A percentile compares a stretch with the other conserved stretches of the same genome.
Conservation (phyloP, 2,329 filamentous ascomycete species). For the Xylaria sp. region DNA sequence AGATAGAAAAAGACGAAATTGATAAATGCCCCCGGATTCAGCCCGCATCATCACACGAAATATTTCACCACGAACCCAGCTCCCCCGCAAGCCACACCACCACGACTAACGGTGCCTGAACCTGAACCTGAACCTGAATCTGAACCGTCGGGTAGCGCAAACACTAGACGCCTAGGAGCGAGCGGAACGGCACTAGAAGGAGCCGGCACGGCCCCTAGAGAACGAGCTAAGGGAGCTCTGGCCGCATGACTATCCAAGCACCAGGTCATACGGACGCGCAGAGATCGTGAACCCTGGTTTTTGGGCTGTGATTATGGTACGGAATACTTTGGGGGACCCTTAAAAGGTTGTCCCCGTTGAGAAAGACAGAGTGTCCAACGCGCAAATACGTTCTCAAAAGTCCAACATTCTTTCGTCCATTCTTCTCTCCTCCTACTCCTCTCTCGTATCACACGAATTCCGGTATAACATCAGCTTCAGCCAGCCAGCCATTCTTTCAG, state of each 20-base stretch:
- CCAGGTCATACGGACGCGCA: constrained; percentile 20
- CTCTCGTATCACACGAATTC: too few species aligned
- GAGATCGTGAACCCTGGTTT: constrained; percentile 21
- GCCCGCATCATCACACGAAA: background rate
- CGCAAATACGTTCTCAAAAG: too few species aligned
- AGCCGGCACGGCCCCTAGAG: constrained; percentile 5
- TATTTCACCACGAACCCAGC: background rate
- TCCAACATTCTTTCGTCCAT: too few species aligned
- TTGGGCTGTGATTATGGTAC: background rate
- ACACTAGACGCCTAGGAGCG: background rate
- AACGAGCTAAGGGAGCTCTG: constrained; percentile 17
- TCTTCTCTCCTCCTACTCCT: too few species aligned
- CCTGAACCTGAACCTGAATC: background rate
- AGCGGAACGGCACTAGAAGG: constrained; percentile 1
- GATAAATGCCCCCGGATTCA: too few species aligned
- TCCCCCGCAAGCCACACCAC: background rate
- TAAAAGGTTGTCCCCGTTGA: background rate
- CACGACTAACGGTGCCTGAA: background rate
- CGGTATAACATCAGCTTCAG: too few species aligned
- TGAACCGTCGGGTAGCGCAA: background rate
- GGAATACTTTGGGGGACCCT: background rate
- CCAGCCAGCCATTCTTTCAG: too few species aligned
- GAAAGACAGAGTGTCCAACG: too few species aligned
- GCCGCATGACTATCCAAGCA: constrained; percentile 13
- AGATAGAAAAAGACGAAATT: too few species aligned